A percentile compares a stretch with the other conserved stretches of the same genome.
These are phyloP conservation scores for Emericellopsis terricola DNA, from an alignment of 495 filamentous ascomycete species.

Conservation along the genomic window DNA sequence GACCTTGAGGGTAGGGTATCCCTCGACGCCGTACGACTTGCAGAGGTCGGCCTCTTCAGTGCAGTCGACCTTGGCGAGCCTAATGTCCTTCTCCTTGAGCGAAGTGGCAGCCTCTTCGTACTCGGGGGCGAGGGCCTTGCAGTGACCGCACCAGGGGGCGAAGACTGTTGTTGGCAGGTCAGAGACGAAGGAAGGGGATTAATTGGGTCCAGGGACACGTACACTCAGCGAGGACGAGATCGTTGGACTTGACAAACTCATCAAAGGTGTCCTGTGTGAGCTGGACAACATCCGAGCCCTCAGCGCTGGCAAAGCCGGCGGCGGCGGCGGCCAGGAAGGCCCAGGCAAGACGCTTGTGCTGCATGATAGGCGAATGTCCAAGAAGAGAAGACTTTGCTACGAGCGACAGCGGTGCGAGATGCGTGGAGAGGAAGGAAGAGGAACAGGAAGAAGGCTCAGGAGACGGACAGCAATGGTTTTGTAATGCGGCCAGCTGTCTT, in stretches of 20 bases:
- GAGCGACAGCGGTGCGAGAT: not conserved
- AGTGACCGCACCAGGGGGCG: conserved; percentile 64
- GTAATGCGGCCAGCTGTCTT: not conserved
- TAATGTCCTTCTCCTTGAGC: conserved; percentile 89
- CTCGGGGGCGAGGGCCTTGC: conserved; percentile 70
- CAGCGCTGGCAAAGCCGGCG: conserved; percentile 32
- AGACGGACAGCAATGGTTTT: not conserved
- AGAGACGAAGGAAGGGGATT: not conserved
- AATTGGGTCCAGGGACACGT: conserved; percentile 16
- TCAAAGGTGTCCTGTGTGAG: conserved; percentile 75
- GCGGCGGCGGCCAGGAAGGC: conserved; percentile 46
- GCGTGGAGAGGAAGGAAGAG: not conserved
- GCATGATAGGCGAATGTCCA: conserved; percentile 1
- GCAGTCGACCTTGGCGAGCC: conserved; percentile 88
- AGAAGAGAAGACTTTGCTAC: no score
- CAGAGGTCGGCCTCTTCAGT: conserved; percentile 88
- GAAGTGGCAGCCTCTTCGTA: conserved; percentile 84
- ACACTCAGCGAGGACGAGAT: conserved; percentile 70
- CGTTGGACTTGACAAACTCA: conserved; percentile 67
- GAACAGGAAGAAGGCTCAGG: not conserved
- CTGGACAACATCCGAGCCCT: conserved; percentile 57
- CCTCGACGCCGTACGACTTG: conserved; percentile 76
- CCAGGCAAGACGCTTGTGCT: conserved; percentile 4
- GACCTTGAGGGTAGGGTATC: conserved; percentile 96
- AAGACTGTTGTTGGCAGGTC: conserved; percentile 30